These are phyloP conservation scores for Ophiostoma pallidulum DNA, from an alignment of 2,329 filamentous ascomycete genomes.

Conservation along the genomic window DNA sequence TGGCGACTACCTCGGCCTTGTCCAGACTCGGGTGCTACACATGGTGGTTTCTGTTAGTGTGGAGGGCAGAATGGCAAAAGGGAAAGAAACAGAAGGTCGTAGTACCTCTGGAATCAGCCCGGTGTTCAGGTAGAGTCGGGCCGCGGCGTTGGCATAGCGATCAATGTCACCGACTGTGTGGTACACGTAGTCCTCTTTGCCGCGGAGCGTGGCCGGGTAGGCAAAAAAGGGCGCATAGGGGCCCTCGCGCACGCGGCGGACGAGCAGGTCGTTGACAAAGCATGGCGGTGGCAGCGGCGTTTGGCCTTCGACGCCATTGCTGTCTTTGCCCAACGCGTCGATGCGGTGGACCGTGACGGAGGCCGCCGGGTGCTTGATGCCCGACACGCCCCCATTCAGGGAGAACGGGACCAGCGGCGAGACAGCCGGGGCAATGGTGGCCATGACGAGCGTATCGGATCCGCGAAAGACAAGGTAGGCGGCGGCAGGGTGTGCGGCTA, in stretches of 20 bases:
- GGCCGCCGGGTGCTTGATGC: too few relatives aligned
- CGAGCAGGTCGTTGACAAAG: slow-evolving; percentile 2
- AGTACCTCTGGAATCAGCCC: slow-evolving; percentile 6
- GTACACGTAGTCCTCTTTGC: slow-evolving; percentile 7
- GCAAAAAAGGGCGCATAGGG: slow-evolving; percentile 4
- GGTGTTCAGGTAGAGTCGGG: background rate
- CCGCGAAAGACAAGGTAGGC: too few relatives aligned
- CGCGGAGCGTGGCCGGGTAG: slow-evolving; percentile 4
- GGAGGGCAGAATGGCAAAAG: too few relatives aligned
- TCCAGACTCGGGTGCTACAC: slow-evolving; percentile 15
- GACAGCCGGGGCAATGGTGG: too few relatives aligned
- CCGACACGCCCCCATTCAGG: too few relatives aligned
- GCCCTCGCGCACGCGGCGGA: background rate
- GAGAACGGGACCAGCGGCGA: too few relatives aligned
- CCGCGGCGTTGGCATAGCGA: slow-evolving; percentile 6
- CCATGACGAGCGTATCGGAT: too few relatives aligned
- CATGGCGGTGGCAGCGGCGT: background rate
- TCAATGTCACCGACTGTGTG: slow-evolving; percentile 5
- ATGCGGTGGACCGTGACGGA: too few relatives aligned
- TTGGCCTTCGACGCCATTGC: background rate
- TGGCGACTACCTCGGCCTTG: slow-evolving; percentile 30
- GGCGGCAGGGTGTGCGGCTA: too few relatives aligned
- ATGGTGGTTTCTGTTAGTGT: too few relatives aligned
- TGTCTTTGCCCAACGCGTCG: too few relatives aligned
- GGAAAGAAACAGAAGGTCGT: too few relatives aligned